These are phyloP conservation scores for Cytospora piceicola DNA, from an alignment of 2,329 filamentous ascomycete species.

Conservation along the genomic window DNA sequence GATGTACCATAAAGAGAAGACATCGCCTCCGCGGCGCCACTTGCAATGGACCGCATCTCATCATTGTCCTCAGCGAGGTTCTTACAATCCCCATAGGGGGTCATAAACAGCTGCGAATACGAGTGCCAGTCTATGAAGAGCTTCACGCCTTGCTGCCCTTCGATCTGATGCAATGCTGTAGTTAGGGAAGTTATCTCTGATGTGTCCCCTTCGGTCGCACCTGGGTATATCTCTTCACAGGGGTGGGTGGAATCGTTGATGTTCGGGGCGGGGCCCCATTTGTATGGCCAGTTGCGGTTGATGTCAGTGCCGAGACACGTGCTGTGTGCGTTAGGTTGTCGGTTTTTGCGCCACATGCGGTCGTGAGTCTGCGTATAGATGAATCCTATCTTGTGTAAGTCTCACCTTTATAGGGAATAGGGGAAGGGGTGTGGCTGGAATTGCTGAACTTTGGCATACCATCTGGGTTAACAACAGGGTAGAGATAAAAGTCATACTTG, in stretches of 20 bases:
- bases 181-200: constrained; percentile 52
- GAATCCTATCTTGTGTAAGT: constrained; percentile 49
- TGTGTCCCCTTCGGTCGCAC: constrained; percentile 47
- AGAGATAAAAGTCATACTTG: constrained; percentile 68
- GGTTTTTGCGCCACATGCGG: constrained; percentile 67
- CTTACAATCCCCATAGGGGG: constrained; percentile 62
- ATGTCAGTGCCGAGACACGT: constrained; percentile 55
- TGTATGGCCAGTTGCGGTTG: constrained; percentile 61
- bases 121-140: constrained; percentile 50
- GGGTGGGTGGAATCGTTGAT: constrained; percentile 54
- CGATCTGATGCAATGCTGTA: constrained; percentile 42
- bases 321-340: constrained; percentile 45
- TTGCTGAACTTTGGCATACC: constrained; percentile 42
- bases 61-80: constrained; percentile 50
- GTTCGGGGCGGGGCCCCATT: constrained; percentile 51
- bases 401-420: not conserved
- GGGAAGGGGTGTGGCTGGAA: too few relatives aligned
- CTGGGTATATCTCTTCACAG: constrained; percentile 55
- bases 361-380: constrained; percentile 58
- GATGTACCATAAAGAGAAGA: constrained; percentile 44
- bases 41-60: constrained; percentile 54
- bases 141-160: constrained; percentile 38
- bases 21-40: constrained; percentile 55
- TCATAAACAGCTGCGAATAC: constrained; percentile 54
- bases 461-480: constrained; percentile 66